Evolutionary conservation across 805 yeast species (phyloP).

Genomic region (Ogataea siamensis): DNA sequence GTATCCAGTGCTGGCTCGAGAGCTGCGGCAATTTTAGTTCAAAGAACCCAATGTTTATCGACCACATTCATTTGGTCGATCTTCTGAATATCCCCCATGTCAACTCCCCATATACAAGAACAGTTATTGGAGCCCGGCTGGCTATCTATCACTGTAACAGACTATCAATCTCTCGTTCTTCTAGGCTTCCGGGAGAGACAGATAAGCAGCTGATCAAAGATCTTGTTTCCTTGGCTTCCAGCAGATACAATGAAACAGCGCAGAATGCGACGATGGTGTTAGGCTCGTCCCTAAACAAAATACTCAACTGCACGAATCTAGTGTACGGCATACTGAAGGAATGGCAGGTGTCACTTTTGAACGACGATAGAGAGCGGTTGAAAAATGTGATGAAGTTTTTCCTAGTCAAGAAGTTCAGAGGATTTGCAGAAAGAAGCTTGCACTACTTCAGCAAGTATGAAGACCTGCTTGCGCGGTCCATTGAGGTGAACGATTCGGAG

Average conservation of each 20-base stretch:
- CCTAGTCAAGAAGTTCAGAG: slow-evolving; percentile 53
- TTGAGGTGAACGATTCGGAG: slow-evolving; percentile 52
- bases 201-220: slow-evolving; percentile 66
- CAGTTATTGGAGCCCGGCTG: slow-evolving; percentile 71
- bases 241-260: slow-evolving; percentile 69
- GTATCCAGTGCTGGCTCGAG: slow-evolving; percentile 61
- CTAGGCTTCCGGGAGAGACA: slow-evolving; percentile 63
- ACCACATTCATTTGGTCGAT: slow-evolving; percentile 37
- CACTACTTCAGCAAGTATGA: slow-evolving; percentile 48
- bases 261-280: slow-evolving; percentile 67
- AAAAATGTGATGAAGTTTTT: slow-evolving; percentile 65
- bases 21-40: slow-evolving; percentile 31
- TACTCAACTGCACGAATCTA: slow-evolving; percentile 52
- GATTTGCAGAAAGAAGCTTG: slow-evolving; percentile 57
- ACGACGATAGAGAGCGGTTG: slow-evolving; percentile 51
- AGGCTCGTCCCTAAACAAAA: slow-evolving; percentile 64
- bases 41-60: slow-evolving; percentile 29
- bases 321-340: slow-evolving; percentile 48
- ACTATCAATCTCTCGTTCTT: slow-evolving; percentile 65
- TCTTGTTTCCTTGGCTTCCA: slow-evolving; percentile 59
- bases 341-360: slow-evolving; percentile 43
- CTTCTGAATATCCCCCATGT: slow-evolving; percentile 63
- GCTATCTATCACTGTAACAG: slow-evolving; percentile 75
- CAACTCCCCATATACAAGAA: slow-evolving; percentile 71
- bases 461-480: slow-evolving; percentile 50